Conservation (phyloP, 1,139 yeast species). For the Suhomyces kunorum region DNA sequence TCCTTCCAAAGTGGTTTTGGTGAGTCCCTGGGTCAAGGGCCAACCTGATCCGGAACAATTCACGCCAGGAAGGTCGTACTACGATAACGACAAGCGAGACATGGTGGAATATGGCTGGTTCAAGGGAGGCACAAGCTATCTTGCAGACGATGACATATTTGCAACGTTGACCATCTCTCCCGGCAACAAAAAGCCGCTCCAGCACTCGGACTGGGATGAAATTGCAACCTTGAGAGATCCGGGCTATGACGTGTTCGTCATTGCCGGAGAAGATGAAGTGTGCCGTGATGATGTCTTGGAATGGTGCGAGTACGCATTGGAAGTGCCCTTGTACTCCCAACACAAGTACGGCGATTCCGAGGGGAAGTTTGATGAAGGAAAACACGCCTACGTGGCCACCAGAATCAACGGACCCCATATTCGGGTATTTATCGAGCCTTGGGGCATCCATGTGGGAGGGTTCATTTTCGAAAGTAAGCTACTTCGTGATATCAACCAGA, state of each 20-base stretch:
- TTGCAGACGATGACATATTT: constrained; percentile 19
- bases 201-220: constrained; percentile 33
- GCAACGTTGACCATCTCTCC: constrained; percentile 23
- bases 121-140: constrained; percentile 30
- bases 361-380: constrained; percentile 21
- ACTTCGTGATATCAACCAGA: constrained; percentile 8
- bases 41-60: constrained; percentile 18
- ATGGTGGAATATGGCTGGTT: constrained; percentile 38
- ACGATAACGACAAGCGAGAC: constrained; percentile 36
- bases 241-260: constrained; percentile 30
- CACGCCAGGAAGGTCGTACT: constrained; percentile 33
- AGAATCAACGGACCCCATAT: constrained; percentile 20
- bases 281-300: constrained; percentile 44
- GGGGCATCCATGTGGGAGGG: constrained; percentile 45
- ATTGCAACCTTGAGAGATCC: constrained; percentile 35
- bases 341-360: constrained; percentile 30
- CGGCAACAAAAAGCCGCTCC: constrained; percentile 20
- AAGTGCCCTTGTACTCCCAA: constrained; percentile 25
- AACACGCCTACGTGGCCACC: constrained; percentile 21
- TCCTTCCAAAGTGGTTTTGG: constrained; percentile 36
- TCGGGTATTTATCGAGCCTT: constrained; percentile 39
- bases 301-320: constrained; percentile 39
- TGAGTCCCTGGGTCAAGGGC: constrained; percentile 45
- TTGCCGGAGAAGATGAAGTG: constrained; percentile 47
- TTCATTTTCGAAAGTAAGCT: constrained; percentile 35